phyloP scores from a whole-genome alignment of 1,284 basidiomycete species.

The Fomitopsis betulina region DNA sequence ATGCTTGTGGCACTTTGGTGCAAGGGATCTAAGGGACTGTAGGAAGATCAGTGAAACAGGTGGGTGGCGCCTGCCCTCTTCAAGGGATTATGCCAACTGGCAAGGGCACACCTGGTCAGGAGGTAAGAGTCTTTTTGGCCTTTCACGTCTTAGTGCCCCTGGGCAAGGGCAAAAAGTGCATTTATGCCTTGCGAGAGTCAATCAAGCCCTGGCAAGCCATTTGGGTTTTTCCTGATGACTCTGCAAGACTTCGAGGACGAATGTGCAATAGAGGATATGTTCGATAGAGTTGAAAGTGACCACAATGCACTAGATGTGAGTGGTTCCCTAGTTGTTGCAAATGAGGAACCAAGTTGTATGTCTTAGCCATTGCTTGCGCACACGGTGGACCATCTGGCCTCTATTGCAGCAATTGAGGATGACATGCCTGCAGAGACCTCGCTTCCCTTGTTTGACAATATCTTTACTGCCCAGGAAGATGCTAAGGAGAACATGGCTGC shows the following conservation, averaged over 20 bases:
- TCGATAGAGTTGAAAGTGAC: constrained; percentile 69
- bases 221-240: no score
- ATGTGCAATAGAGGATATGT: constrained; percentile 65
- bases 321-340: background rate
- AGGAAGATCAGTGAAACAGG: no score
- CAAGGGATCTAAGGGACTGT: no score
- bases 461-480: constrained; percentile 52
- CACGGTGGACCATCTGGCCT: constrained; percentile 56
- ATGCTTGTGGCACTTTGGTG: no score
- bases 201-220: no score
- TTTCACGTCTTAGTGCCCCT: no score
- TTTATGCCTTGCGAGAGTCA: no score
- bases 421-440: constrained; percentile 41
- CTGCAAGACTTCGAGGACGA: constrained; percentile 80
- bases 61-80: no score
- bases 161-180: no score
- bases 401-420: constrained; percentile 49
- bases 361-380: constrained; percentile 52
- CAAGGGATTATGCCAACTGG: no score
- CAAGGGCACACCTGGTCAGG: no score
- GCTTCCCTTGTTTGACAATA: constrained; percentile 40
- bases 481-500: constrained; percentile 62
- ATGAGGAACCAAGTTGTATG: background rate
- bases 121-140: no score
- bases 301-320: constrained; percentile 61